Percentiles rank a stretch among this genome's conserved stretches.
phyloP scores from a whole-genome alignment of 208 protist species.

The Crithidia mellificae region DNA sequence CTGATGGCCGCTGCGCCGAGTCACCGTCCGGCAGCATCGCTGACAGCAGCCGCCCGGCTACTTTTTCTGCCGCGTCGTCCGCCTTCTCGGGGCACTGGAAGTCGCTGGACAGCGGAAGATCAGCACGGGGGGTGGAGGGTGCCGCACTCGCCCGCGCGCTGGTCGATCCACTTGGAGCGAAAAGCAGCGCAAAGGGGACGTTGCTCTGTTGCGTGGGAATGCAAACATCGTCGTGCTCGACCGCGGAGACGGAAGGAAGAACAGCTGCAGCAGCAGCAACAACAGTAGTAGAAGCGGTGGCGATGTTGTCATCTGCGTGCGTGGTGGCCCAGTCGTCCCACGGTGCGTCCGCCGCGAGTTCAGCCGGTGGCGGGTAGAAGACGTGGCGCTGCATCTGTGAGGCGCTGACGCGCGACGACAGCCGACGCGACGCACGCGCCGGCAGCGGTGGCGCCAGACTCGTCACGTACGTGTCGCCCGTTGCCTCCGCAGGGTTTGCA shows the following conservation, averaged over 20 bases:
- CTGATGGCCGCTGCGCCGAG: background rate
- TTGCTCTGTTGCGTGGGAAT: background rate
- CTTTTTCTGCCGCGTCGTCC: background rate
- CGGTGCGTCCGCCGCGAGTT: constrained; percentile 10
- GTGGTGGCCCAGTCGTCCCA: too few relatives aligned
- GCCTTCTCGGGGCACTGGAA: background rate
- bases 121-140: background rate
- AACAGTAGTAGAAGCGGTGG: background rate
- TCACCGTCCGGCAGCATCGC: too few relatives aligned
- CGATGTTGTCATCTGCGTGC: background rate
- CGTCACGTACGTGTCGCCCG: background rate
- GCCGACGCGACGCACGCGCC: constrained; percentile 1
- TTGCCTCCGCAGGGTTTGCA: background rate
- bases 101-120: background rate
- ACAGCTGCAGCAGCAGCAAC: too few relatives aligned
- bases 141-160: background rate
- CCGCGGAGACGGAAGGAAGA: too few relatives aligned
- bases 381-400: constrained; percentile 7
- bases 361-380: constrained; percentile 26
- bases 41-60: too few relatives aligned
- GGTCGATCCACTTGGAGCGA: background rate
- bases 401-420: background rate
- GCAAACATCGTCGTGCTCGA: background rate
- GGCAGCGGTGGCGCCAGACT: background rate
- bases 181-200: background rate